Evolutionary conservation across 2,329 filamentous ascomycete species (phyloP), one percentile per base, ranked within the genome.

Genomic region (Ophiostoma ips): DNA sequence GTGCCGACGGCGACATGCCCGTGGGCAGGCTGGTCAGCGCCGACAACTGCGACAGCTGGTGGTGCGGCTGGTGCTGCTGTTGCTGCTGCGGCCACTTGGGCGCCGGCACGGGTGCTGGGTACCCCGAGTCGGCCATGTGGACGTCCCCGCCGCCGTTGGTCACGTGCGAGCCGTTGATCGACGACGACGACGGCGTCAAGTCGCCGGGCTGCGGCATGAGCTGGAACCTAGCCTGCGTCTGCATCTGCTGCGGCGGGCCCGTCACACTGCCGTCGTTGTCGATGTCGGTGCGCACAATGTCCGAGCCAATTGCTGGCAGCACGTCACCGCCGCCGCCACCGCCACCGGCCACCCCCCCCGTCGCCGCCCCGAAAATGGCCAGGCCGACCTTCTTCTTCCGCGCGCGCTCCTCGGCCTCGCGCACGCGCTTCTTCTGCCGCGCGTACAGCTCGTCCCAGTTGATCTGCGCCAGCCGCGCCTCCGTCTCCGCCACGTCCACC

Each of bases 381-480:
- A 82, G 80, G 59, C 77, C 68, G 0, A 75, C 77, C 59, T 74
- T 73, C 58, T 75, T 79, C 52, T 86, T 82, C 38, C 72, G 71
- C 36, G 74, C 69, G 60, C 79, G 76, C 60, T 83, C 79, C 34
- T 75, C 73, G 31, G 69, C 71, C 56, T 76, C 70, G 52, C 70
- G 73, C 43, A 73, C 76, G 50, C 86, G 76, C 60, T 81, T 76
- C 44, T 82, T 62, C 62, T 92, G 84, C 45, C 85, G 75, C 47
- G 77, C 68, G 63, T 92, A 89, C 3, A 95, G 75, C 44, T 77
- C 82, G 56, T 95, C 87, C 69, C 88, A 95, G 59, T 92, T 83
- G 37, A 83, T 71, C 55, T 84, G 74, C 38, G 72, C 71, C 60
- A 65, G 59, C 10, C 55, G 54, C 7, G 55, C 53, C 21, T 87